Conservation (phyloP, 805 yeast species). For the Metschnikowia amazonensis region DNA sequence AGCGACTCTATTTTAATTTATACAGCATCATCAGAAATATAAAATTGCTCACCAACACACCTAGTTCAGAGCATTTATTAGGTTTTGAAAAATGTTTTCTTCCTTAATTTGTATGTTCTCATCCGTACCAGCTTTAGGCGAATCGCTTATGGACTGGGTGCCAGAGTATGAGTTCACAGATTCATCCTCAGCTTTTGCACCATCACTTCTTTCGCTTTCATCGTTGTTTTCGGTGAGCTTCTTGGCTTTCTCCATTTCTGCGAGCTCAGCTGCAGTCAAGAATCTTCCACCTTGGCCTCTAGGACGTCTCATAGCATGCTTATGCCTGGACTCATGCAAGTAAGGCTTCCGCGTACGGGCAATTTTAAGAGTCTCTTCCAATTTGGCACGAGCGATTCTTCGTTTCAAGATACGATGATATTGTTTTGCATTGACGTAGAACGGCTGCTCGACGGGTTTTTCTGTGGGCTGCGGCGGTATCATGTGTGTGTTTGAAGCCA, state of each 20-base stretch:
- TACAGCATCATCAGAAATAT: background rate
- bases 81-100: slow-evolving; percentile 7
- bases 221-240: slow-evolving; percentile 31
- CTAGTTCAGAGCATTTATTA: slow-evolving; percentile 5
- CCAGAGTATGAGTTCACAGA: slow-evolving; percentile 3
- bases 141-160: background rate
- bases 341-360: slow-evolving; percentile 92
- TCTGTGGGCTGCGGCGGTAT: slow-evolving; percentile 11
- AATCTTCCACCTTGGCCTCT: slow-evolving; percentile 99
- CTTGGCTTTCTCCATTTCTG: slow-evolving; percentile 41
- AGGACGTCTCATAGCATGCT: slow-evolving; percentile 98
- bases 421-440: slow-evolving; percentile 96
- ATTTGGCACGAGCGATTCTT: slow-evolving; percentile 86
- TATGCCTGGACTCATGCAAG: slow-evolving; percentile 93
- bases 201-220: slow-evolving; percentile 8
- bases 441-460: slow-evolving; percentile 70
- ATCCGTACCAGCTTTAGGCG: background rate
- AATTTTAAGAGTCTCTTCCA: slow-evolving; percentile 83
- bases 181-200: slow-evolving; percentile 3
- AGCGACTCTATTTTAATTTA: background rate
- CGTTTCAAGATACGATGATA: slow-evolving; percentile 92
- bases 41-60: background rate
- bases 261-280: slow-evolving; percentile 77
- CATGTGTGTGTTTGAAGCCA: slow-evolving; percentile 9
- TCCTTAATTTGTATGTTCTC: slow-evolving; percentile 4